These are phyloP conservation scores for Scorias spongiosa DNA, from an alignment of 2,329 filamentous ascomycete species.

Conservation along the genomic window DNA sequence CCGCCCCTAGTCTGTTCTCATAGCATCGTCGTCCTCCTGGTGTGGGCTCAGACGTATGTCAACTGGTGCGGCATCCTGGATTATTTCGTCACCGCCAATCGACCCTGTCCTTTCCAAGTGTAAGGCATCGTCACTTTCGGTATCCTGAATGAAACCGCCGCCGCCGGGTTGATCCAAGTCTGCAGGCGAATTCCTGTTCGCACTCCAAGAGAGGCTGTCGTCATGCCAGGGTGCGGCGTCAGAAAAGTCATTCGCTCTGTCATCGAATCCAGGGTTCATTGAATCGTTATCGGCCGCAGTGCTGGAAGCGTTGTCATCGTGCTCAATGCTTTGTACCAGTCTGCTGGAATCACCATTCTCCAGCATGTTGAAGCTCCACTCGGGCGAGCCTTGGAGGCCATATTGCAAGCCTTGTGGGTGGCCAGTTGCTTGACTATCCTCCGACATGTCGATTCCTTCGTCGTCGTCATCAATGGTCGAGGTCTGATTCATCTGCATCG, in stretches of 20 bases:
- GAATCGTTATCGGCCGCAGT: not conserved
- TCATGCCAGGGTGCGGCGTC: not conserved
- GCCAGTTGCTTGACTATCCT: not conserved
- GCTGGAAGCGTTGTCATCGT: not conserved
- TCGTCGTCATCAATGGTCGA: constrained; percentile 1
- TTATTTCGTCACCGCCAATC: not conserved
- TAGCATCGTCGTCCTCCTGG: not conserved
- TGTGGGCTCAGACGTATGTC: not conserved
- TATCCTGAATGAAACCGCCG: not conserved
- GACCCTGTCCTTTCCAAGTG: not conserved
- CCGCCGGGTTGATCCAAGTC: not conserved
- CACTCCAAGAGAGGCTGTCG: not conserved
- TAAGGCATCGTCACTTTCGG: not conserved
- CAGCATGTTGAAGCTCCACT: not conserved
- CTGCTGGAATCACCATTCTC: not conserved
- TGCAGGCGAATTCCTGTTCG: not conserved
- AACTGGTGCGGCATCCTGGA: not conserved
- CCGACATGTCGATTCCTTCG: not conserved
- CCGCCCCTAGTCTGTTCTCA: not conserved
- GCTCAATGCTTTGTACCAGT: not conserved
- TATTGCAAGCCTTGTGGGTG: not conserved
- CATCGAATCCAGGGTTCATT: not conserved
- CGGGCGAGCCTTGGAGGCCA: not conserved
- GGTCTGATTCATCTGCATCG: constrained; percentile 11
- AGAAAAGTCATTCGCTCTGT: not conserved